Evolutionary conservation across 1,139 yeast genomes (phyloP), one percentile per base, ranked within the genome.

Genomic region (Kodamaea derodonti): DNA sequence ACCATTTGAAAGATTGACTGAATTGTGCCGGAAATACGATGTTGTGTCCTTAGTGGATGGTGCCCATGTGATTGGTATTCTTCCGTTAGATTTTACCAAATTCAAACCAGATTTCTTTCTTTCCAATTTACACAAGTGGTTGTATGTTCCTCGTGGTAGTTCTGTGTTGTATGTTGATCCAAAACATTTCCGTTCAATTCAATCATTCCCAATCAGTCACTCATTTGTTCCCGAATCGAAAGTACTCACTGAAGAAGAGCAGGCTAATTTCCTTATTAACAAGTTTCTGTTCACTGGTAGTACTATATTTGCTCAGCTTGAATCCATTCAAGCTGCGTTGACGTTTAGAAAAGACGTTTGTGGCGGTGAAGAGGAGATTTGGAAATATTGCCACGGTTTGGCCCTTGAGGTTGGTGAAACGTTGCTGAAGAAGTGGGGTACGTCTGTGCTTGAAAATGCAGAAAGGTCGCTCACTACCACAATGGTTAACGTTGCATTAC

Each of bases 51-150:
- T 80, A 29, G 68, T 84, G 22, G 94, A 84, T 51, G 92, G 83
- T 10, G 88, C 92, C 3, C 92, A 84, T 51, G 74, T 78, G 1
- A 64, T 76, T 25, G 92, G 92, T 0, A 57, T 77, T 34, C 48
- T 78, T 9, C 72, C 72, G 2, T 44, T 80, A 15, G 65, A 75
- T 37, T 50, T 81, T 33, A 47, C 50, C 1, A 48, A 52, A 2
- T 56, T 75, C 14, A 51, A 65, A 34, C 86, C 90, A 0, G 88
- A 81, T 48, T 82, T 79, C 50, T 74, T 69, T 47, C 69, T 74
- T 12, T 60, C 83, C 27, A 83, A 82, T 48, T 59, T 81, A 23
- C 90, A 84, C 63, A 84, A 84, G 51, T 83, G 90, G 90, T 61
- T 68, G 30, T 78, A 52, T 43, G 69, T 69, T 15, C 85, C 88